These are phyloP conservation scores for Plasmopara muralis DNA, from an alignment of 352 stramenopile genomes.

Conservation along the genomic window DNA sequence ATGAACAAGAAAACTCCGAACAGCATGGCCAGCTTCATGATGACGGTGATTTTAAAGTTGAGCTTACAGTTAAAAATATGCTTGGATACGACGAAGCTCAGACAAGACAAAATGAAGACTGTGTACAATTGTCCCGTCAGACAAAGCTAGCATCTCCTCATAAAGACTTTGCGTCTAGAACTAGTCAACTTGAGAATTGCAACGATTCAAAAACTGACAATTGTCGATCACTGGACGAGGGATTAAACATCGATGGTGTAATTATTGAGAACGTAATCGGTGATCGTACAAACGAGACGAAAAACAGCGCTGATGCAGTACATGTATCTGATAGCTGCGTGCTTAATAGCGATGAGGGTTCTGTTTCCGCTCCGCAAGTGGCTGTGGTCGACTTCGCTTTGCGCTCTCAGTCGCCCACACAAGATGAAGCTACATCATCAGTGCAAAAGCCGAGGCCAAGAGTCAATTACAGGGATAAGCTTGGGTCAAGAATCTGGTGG, in stretches of 20 bases:
- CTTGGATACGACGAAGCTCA: not conserved
- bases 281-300: not conserved
- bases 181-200: not conserved
- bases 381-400: constrained; percentile 1
- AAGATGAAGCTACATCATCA: not conserved
- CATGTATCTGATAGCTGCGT: not conserved
- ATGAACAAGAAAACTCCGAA: not conserved
- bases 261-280: not conserved
- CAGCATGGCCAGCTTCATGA: not conserved
- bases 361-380: not conserved
- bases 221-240: not conserved
- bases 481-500: constrained; percentile 59
- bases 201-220: not conserved
- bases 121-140: not conserved
- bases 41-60: not conserved
- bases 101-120: not conserved
- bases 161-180: not conserved
- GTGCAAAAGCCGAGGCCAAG: constrained; percentile 2
- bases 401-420: not conserved
- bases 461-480: constrained; percentile 34
- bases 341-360: not conserved
- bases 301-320: not conserved
- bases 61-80: not conserved
- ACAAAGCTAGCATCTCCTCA: not conserved
- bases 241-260: not conserved